Evolutionary conservation across 352 stramenopile species (phyloP).

Genomic region (Phytophthora sansomeana): DNA sequence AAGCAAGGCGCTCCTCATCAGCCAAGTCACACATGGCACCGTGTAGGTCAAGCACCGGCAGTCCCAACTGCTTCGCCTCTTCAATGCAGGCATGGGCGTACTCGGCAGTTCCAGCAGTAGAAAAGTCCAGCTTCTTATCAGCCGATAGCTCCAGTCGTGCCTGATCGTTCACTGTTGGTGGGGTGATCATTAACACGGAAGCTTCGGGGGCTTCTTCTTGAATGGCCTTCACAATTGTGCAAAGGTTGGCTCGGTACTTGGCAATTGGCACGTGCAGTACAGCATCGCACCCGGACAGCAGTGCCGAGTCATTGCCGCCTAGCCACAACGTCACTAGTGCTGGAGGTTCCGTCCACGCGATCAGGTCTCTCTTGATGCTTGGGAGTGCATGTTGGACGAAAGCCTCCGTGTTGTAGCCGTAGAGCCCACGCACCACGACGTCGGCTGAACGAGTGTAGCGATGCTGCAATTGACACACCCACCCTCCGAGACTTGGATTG

Average conservation of each 20-base stretch:
- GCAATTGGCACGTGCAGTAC: slow-evolving; percentile 55
- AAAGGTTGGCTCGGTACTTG: slow-evolving; percentile 54
- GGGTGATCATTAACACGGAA: slow-evolving; percentile 41
- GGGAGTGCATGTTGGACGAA: slow-evolving; percentile 43
- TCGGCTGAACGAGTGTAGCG: slow-evolving; percentile 61
- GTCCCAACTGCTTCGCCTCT: slow-evolving; percentile 14
- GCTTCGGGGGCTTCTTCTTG: slow-evolving; percentile 28
- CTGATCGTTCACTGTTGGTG: slow-evolving; percentile 38
- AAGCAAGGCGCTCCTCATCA: slow-evolving; percentile 17
- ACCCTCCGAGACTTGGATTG: slow-evolving; percentile 45
- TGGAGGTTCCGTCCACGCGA: slow-evolving; percentile 28
- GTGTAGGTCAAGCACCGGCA: slow-evolving; percentile 35
- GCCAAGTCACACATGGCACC: slow-evolving; percentile 33
- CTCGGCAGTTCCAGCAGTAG: slow-evolving; percentile 27
- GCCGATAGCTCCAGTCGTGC: slow-evolving; percentile 18
- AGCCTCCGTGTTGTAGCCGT: slow-evolving; percentile 64
- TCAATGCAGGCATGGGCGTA: slow-evolving; percentile 41
- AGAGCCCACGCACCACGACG: slow-evolving; percentile 59
- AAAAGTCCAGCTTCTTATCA: slow-evolving; percentile 43
- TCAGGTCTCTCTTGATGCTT: slow-evolving; percentile 36
- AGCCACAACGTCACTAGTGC: slow-evolving; percentile 61
- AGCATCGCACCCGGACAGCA: slow-evolving; percentile 38
- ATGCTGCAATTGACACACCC: slow-evolving; percentile 49
- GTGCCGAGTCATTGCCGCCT: slow-evolving; percentile 68
- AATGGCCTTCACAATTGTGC: slow-evolving; percentile 38